Base-by-base conservation (phyloP, 805 yeast genomes). In the Brettanomyces sp. region DNA sequence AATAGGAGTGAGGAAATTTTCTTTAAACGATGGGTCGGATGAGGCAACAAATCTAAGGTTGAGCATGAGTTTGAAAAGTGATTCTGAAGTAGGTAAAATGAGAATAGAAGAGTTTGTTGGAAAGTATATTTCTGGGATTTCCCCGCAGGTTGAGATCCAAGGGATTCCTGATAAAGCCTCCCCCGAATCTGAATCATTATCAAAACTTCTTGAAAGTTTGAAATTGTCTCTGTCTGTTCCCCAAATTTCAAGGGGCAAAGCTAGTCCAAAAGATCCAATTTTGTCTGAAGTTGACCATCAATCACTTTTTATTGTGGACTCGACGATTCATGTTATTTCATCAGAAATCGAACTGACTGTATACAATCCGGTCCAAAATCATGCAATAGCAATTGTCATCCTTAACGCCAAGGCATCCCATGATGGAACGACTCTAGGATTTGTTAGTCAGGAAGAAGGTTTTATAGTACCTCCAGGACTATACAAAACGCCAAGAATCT, bases 331-430 rank as follows among this genome's bases (percentile, higher is more conserved):
- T 57, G 51, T 80, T 3, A 62, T 79, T 61, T 63, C 73, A 0
- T 73, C 80, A 1, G 79, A 77, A 41, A 67, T 77, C 4, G 82
- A 78, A 52, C 55, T 80, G 46, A 70, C 72, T 0, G 63, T 79
- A 0, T 76, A 56, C 58, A 80, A 80, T 52, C 86, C 86, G 1
- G 52, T 80, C 1, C 46, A 50, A 4, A 78, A 80, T 52, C 57
- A 67, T n/a, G 72, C 67, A 13, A 59, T 75, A 1, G 53, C 60
- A n/a, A 59, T 76, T 12, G 62, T 61, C 8, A 60, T 80, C 18
- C 48, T 64, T 18, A 66, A 66, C 36, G 82, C 76, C 1, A 67
- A 65, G 44, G 84, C 83, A 0, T 62, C 64, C 1, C 69, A 70
- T 49, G 68, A 74, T 40, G 79, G 69, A 3, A 62, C 66, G 4